phyloP scores from a whole-genome alignment of 2,329 filamentous ascomycete genomes.

The Monosporascus ibericus region DNA sequence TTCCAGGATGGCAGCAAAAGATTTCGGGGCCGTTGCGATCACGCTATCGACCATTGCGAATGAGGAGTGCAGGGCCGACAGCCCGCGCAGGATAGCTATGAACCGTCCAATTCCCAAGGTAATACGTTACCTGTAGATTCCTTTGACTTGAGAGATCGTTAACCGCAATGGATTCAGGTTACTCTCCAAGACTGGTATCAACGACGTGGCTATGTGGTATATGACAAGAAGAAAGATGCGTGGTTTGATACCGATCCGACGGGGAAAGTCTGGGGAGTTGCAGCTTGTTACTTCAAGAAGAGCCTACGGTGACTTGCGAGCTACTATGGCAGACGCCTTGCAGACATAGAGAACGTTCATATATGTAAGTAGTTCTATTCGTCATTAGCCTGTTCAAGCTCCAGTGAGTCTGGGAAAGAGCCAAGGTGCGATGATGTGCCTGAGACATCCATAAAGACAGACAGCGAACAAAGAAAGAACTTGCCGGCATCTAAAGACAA shows the following conservation, averaged over 20 bases:
- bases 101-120: conserved; percentile 11
- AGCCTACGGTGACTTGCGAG: conserved; percentile 3
- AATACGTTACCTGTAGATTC: background rate
- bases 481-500: too few relatives aligned
- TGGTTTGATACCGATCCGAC: conserved; percentile 16
- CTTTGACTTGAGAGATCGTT: background rate
- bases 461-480: too few relatives aligned
- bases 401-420: too few relatives aligned
- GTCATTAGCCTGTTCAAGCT: too few relatives aligned
- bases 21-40: conserved; percentile 16
- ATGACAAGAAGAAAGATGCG: conserved; percentile 6
- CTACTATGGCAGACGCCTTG: too few relatives aligned
- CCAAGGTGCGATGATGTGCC: too few relatives aligned
- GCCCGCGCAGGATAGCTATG: conserved; percentile 15
- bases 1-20: conserved; percentile 14
- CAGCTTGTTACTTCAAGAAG: conserved; percentile 11
- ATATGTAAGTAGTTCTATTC: too few relatives aligned
- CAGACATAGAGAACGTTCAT: too few relatives aligned
- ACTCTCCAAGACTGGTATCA: conserved; percentile 21
- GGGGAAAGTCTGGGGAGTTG: conserved; percentile 13
- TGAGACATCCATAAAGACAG: too few relatives aligned
- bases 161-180: conserved; percentile 5
- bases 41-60: conserved; percentile 18
- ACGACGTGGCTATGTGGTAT: conserved; percentile 16
- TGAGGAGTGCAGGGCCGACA: conserved; percentile 9